These are phyloP conservation scores for Diatrype stigma DNA, from an alignment of 2,329 filamentous ascomycete genomes.

Conservation along the genomic window DNA sequence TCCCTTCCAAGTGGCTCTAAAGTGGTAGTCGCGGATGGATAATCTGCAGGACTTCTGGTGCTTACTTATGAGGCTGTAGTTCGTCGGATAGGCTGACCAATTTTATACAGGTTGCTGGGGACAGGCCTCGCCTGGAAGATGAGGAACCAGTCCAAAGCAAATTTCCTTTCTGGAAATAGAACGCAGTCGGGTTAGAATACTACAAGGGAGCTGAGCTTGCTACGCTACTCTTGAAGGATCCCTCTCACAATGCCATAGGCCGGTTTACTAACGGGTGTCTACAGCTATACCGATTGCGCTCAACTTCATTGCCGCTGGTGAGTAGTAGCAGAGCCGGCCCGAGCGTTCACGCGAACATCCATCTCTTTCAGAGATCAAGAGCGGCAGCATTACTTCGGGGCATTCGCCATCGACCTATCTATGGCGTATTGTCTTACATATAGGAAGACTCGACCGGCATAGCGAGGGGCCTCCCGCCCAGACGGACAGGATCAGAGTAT, in stretches of 20 bases:
- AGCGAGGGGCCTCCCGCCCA: background rate
- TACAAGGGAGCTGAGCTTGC: conserved; percentile 10
- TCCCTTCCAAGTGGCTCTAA: no score
- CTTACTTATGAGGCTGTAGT: no score
- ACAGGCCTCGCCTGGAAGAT: conserved; percentile 54
- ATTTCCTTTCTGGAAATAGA: conserved; percentile 72
- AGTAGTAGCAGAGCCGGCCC: conserved; percentile 51
- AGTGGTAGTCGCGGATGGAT: no score
- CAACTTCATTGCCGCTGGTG: conserved; percentile 89
- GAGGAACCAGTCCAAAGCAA: conserved; percentile 60
- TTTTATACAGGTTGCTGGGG: conserved; percentile 54
- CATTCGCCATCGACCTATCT: background rate
- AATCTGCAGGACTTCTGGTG: no score
- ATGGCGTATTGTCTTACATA: conserved; percentile 1
- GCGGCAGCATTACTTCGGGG: conserved; percentile 53
- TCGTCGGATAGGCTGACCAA: background rate
- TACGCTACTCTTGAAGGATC: conserved; percentile 12
- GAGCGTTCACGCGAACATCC: conserved; percentile 20
- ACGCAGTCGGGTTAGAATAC: conserved; percentile 73
- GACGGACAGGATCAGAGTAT: conserved; percentile 17
- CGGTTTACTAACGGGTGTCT: conserved; percentile 26
- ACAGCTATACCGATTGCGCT: conserved; percentile 74
- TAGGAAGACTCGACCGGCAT: background rate
- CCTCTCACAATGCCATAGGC: background rate
- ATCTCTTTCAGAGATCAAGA: conserved; percentile 44